Evolutionary conservation across 139 green algal genomes (phyloP), one percentile per base, ranked within the genome.

Genomic region (Volvox reticuliferus): DNA sequence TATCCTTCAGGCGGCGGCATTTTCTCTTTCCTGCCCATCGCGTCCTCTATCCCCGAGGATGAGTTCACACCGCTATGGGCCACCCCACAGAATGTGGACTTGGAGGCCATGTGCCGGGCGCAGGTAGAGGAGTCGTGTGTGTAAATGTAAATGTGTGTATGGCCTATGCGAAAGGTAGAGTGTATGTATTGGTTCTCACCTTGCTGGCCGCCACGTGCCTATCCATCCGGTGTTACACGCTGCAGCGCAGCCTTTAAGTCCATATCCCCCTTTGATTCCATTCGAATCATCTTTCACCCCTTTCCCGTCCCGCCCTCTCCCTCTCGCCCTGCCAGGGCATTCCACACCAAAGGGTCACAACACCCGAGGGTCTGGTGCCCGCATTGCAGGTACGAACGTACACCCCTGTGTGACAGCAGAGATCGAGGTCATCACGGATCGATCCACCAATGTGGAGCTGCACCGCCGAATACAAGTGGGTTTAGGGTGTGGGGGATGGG

Each of bases 1-100:
- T 55, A 55, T 55, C 14, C 28, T 81, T 0, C 86, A 90, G 98
- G 98, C 24, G 98, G 98, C 30, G 98, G 96, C 85, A 99, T 99
- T 88, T 99, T 99, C 93, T 96, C 93, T 91, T 99, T 99, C 93
- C 94, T 99, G 69, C 97, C 98, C 61, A 97, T 99, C 32, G 94
- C 97, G 20, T 93, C 92, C 18, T 63, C 94, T 19, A 71, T 99
- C 2, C 91, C 94, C 0, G 79, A 92, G 12, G 95, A 95, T 32
- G 88, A 90, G 30, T 99, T 99, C 93, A 96, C 94, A 6, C 92
- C 92, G 79, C 94, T 99, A 71, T 99, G 97, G 96, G 95, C 96
- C 33, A 99, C 98, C 12, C 98, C 98, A 1, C 98, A 98, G 86
- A 95, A 97, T 82, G 96, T 98, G 13, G 97, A 98, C 87, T 92